Conservation (phyloP, 305 asterid genomes). For the Withania somnifera region DNA sequence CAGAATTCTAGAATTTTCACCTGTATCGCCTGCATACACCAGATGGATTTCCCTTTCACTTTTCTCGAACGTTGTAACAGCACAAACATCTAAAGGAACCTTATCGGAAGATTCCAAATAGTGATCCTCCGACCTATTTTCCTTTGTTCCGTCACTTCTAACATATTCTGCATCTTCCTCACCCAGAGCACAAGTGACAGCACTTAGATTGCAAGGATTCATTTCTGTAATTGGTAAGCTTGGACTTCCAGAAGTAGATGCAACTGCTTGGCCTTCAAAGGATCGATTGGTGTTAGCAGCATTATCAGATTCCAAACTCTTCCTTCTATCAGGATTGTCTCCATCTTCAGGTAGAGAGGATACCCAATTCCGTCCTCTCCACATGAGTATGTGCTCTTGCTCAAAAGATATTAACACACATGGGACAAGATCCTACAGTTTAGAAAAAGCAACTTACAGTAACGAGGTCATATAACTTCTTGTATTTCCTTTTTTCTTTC, state of each 20-base stretch:
- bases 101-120: background rate
- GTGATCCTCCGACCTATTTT: constrained; percentile 13
- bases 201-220: constrained; percentile 11
- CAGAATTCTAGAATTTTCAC: constrained; percentile 7
- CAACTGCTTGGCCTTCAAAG: constrained; percentile 8
- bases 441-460: constrained; percentile 10
- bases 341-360: constrained; percentile 32
- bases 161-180: constrained; percentile 22
- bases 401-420: constrained; percentile 86
- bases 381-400: constrained; percentile 64
- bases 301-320: constrained; percentile 17
- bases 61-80: background rate
- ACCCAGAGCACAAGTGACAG: constrained; percentile 6
- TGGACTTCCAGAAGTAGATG: constrained; percentile 22
- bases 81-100: background rate
- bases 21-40: background rate
- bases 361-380: constrained; percentile 83
- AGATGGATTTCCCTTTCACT: constrained; percentile 6
- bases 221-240: constrained; percentile 2
- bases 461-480: background rate
- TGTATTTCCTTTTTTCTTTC: background rate
- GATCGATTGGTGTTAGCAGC: constrained; percentile 5
- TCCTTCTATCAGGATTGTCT: constrained; percentile 19
- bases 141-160: constrained; percentile 2
- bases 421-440: constrained; percentile 84